These are phyloP conservation scores for Magnaporthiopsis rhizophila DNA, from an alignment of 2,329 filamentous ascomycete species.

Conservation along the genomic window DNA sequence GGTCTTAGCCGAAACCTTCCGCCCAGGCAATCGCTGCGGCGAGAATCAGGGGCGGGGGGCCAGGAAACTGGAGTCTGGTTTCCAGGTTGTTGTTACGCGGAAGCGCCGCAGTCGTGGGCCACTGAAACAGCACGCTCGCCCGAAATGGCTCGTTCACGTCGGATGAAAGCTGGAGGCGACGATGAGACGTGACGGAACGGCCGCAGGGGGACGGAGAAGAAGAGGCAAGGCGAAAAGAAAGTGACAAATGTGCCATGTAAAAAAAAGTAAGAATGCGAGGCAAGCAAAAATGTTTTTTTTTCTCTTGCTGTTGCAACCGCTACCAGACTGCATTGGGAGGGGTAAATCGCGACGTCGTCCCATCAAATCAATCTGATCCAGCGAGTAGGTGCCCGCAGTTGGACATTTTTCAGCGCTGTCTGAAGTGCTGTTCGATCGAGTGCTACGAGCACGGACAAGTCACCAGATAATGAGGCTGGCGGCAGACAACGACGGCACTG, in stretches of 20 bases:
- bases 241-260: background rate
- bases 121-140: background rate
- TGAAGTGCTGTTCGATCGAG: background rate
- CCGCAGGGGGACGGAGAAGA: background rate
- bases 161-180: constrained; percentile 4
- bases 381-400: too few relatives aligned
- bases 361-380: background rate
- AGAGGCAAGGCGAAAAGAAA: background rate
- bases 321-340: background rate
- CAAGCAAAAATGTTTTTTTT: too few relatives aligned
- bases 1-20: background rate
- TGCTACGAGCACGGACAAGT: background rate
- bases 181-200: background rate
- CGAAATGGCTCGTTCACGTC: background rate
- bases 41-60: background rate
- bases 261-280: background rate
- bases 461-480: background rate
- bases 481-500: background rate
- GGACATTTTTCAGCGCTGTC: background rate
- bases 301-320: background rate
- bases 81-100: background rate
- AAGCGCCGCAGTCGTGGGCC: background rate
- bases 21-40: background rate
- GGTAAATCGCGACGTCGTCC: background rate
- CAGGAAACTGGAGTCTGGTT: background rate